Conservation (phyloP, 2,329 filamentous ascomycete species). For the Davidsoniella australis region DNA sequence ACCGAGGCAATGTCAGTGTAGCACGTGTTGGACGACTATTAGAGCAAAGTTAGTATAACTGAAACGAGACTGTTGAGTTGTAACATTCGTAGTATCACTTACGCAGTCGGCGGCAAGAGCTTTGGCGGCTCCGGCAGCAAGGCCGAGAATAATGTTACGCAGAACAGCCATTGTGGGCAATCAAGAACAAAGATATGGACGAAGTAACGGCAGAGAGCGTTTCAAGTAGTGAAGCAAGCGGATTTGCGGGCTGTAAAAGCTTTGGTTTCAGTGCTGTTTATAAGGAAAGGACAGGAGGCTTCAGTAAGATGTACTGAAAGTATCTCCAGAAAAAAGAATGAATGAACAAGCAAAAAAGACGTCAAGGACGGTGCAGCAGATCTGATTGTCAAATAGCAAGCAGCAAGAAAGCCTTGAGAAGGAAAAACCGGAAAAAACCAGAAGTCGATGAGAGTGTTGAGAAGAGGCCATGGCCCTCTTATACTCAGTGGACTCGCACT, state of each 20-base stretch:
- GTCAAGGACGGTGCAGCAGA: too few species aligned
- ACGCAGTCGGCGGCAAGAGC: constrained; percentile 4
- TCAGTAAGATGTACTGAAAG: background rate
- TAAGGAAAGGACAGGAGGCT: background rate
- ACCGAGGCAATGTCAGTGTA: constrained; percentile 15
- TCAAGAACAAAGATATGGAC: background rate
- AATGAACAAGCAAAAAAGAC: too few species aligned
- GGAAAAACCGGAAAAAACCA: too few species aligned
- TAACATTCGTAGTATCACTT: background rate
- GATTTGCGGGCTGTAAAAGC: background rate
- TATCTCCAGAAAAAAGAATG: background rate
- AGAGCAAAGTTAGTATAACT: background rate
- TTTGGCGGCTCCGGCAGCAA: constrained; percentile 2
- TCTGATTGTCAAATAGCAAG: too few species aligned
- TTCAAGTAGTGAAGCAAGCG: background rate
- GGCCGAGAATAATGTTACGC: constrained; percentile 7
- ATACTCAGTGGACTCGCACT: too few species aligned
- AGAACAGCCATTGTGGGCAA: constrained; percentile 5
- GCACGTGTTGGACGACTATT: constrained; percentile 5
- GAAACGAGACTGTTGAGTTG: background rate
- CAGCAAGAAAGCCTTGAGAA: too few species aligned
- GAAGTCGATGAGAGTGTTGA: too few species aligned
- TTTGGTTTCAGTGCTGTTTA: background rate
- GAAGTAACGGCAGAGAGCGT: background rate
- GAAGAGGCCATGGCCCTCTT: too few species aligned